Evolutionary conservation across 2,329 filamentous ascomycete species (phyloP), one percentile per base, ranked within the genome.

Genomic region (Acephala macrosclerotiorum): DNA sequence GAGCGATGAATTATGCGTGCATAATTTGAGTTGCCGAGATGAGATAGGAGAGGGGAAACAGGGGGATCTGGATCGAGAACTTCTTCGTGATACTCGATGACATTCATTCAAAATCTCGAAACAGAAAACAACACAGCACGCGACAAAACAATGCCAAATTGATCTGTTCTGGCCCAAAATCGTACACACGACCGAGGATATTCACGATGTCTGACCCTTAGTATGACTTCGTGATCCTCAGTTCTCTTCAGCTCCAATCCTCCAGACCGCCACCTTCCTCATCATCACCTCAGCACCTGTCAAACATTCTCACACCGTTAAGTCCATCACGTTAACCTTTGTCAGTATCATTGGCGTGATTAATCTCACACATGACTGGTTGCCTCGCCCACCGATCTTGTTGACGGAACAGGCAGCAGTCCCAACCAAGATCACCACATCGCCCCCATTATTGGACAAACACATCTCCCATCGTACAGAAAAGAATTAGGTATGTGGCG

Each of bases 351-450:
- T 42, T 14, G 18, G 14, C 38, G 14, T 14, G 4, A 42, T 14
- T 42, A 3, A 3, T 14, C 38, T 25, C 4, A 8, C 7, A 20
- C 45, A 4, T 49, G n/a, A 49, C n/a, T 49, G 45, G 45, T 26
- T 26, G 45, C 45, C 45, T 49, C 45, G 45, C 45, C 42, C 29
- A 9, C 29, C 29, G 29, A 33, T 9, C 29, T 9, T 33, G 4
- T 33, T n/a, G n/a, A 47, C 42, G 42, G 42, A 47, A 47, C 42
- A 47, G 42, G 42, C 42, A 47, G 42, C 42, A 47, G 42, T n/a
- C 42, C 3, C 11, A 11, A 3, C 18, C 40, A 5, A 16, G 6
- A 16, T n/a, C n/a, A 33, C n/a, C 29, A 33, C 4, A 33, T 33
- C 29, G 29, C 4, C 29, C 29, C 29, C 29, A 33, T 33, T 33